These are phyloP conservation scores for Corylus americana DNA, from an alignment of 306 rosid genomes.

Conservation along the genomic window DNA sequence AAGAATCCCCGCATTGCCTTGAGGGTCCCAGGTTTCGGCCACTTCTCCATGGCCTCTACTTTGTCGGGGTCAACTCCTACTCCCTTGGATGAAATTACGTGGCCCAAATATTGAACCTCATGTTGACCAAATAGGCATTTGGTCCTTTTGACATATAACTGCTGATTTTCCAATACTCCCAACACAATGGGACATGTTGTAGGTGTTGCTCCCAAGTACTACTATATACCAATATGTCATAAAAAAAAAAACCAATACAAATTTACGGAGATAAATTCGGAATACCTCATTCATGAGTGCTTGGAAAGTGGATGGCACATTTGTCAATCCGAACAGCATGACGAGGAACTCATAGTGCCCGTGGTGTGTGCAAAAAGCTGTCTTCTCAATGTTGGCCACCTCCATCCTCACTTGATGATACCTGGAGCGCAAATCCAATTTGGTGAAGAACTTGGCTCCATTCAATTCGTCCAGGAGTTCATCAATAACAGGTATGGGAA, in stretches of 20 bases:
- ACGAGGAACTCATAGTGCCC: neutral
- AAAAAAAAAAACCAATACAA: too few relatives aligned
- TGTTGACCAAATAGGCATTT: too few relatives aligned
- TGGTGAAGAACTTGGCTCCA: neutral
- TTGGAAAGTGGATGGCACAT: neutral
- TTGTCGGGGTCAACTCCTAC: too few relatives aligned
- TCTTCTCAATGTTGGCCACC: neutral
- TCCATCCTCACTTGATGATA: neutral
- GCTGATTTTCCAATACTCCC: too few relatives aligned
- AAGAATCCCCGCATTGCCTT: too few relatives aligned
- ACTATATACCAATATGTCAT: neutral
- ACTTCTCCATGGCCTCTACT: too few relatives aligned
- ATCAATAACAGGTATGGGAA: neutral
- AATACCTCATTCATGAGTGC: neutral
- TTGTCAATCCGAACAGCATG: neutral
- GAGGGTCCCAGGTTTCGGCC: too few relatives aligned
- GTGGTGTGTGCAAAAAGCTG: neutral
- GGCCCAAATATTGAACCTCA: too few relatives aligned
- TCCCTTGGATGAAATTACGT: too few relatives aligned
- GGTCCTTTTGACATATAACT: too few relatives aligned
- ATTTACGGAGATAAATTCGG: neutral
- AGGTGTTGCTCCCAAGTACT: too few relatives aligned
- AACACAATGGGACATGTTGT: too few relatives aligned
- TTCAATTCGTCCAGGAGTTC: neutral
- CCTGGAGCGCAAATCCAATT: neutral